Percentiles rank a stretch among this genome's conserved stretches.
phyloP scores from a whole-genome alignment of 495 filamentous ascomycete species.

The Friedmanniomyces simplex region DNA sequence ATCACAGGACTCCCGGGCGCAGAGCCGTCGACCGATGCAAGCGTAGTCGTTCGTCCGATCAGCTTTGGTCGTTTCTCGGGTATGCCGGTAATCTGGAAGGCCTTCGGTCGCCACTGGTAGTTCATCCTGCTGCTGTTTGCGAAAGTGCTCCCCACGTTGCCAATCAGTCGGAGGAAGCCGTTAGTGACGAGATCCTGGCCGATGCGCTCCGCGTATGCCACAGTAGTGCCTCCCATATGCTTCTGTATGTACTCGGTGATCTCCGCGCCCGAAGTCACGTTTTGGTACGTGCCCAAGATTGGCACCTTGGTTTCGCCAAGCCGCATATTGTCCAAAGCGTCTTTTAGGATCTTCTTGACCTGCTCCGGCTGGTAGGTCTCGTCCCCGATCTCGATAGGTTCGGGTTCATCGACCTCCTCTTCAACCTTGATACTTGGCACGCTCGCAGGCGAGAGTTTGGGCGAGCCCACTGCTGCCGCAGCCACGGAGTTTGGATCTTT shows the following conservation, averaged over 20 bases:
- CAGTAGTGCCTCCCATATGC: constrained; percentile 60
- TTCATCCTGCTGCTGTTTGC: constrained; percentile 94
- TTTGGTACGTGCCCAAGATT: constrained; percentile 88
- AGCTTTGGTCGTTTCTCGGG: constrained; percentile 69
- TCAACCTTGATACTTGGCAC: constrained; percentile 41
- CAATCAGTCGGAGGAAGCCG: constrained; percentile 82
- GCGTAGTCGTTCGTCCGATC: constrained; percentile 46
- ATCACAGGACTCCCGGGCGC: constrained; percentile 48
- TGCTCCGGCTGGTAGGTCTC: constrained; percentile 71
- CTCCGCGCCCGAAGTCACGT: constrained; percentile 79
- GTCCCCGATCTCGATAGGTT: constrained; percentile 84
- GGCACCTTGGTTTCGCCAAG: constrained; percentile 86
- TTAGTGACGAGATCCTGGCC: constrained; percentile 83
- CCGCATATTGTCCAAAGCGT: constrained; percentile 80
- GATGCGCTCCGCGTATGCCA: constrained; percentile 83
- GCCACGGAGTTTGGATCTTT: constrained; percentile 56
- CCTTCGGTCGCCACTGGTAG: constrained; percentile 93
- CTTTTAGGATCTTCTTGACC: constrained; percentile 75
- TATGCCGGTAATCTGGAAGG: constrained; percentile 76
- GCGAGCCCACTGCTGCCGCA: constrained; percentile 30
- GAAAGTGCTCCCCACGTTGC: constrained; percentile 89
- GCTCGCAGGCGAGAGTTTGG: constrained; percentile 34
- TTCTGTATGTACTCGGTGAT: constrained; percentile 92
- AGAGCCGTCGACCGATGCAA: constrained; percentile 44
- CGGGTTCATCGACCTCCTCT: constrained; percentile 50